Conservation (phyloP, 1,139 yeast species). For the Dujonia santamariae region DNA sequence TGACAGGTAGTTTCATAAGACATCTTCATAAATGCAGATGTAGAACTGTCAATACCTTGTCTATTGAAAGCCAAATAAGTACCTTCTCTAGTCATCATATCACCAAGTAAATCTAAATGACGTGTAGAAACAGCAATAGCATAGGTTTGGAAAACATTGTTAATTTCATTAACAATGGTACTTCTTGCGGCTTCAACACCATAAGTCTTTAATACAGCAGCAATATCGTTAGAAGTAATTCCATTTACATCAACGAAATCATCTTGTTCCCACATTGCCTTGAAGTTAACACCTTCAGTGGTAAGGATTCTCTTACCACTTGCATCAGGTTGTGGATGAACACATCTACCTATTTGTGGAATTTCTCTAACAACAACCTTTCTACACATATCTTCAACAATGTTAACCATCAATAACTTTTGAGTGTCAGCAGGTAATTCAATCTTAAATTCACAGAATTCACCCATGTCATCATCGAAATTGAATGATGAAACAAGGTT, state of each 20-base stretch:
- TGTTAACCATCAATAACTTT: constrained; percentile 95
- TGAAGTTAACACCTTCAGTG: constrained; percentile 97
- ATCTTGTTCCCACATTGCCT: constrained; percentile 97
- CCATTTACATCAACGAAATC: constrained; percentile 86
- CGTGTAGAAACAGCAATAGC: constrained; percentile 92
- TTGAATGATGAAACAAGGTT: constrained; percentile 73
- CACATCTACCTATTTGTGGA: constrained; percentile 87
- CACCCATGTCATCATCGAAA: constrained; percentile 85
- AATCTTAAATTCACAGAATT: constrained; percentile 89
- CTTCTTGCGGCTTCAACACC: constrained; percentile 99
- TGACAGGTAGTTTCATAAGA: constrained; percentile 98
- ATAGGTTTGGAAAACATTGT: constrained; percentile 92
- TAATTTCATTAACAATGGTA: constrained; percentile 94
- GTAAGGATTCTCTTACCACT: constrained; percentile 63
- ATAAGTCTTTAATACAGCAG: constrained; percentile 84
- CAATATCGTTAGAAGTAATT: constrained; percentile 88
- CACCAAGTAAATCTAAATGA: constrained; percentile 95
- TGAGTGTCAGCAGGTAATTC: constrained; percentile 84
- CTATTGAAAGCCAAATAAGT: constrained; percentile 94
- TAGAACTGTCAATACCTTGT: constrained; percentile 94
- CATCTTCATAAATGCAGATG: constrained; percentile 98
- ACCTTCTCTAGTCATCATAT: constrained; percentile 99
- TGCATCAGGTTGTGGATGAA: constrained; percentile 68
- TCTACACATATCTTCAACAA: constrained; percentile 89
- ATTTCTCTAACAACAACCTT: constrained; percentile 91